Evolutionary conservation across 2,329 filamentous ascomycete genomes (phyloP).

Genomic region (Fusarium pseudograminearum): DNA sequence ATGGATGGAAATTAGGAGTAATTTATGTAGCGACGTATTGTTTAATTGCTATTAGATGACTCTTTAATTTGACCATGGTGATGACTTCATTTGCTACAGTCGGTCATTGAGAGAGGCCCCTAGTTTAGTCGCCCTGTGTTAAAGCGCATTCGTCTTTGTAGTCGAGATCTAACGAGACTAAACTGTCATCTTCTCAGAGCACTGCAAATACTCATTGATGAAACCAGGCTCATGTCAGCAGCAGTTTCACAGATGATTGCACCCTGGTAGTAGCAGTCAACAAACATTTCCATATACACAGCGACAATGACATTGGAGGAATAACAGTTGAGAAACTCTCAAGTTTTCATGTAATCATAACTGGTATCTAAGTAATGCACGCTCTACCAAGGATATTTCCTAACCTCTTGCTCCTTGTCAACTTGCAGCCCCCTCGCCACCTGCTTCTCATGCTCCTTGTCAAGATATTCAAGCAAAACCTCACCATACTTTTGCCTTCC

Average conservation of each 20-base stretch:
- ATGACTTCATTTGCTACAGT: neutral
- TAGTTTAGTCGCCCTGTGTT: neutral
- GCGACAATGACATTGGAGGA: neutral
- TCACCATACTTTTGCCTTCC: slow-evolving; percentile 79
- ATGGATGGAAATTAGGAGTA: neutral
- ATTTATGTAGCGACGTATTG: neutral
- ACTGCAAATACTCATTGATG: no score
- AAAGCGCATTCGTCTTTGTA: neutral
- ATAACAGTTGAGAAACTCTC: neutral
- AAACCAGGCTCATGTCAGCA: no score
- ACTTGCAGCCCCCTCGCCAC: slow-evolving; percentile 73
- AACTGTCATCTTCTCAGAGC: no score
- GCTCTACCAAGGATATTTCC: slow-evolving; percentile 70
- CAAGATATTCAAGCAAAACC: slow-evolving; percentile 81
- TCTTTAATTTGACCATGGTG: neutral
- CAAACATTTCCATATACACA: no score
- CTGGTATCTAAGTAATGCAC: neutral
- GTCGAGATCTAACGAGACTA: neutral
- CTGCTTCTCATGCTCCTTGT: slow-evolving; percentile 80
- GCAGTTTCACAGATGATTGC: no score
- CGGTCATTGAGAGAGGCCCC: no score
- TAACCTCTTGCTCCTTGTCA: slow-evolving; percentile 68
- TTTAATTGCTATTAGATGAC: neutral
- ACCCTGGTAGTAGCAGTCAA: no score
- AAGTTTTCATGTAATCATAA: neutral